Evolutionary conservation across 495 filamentous ascomycete genomes (phyloP), one percentile per base, ranked within the genome.

Genomic region (Parathielavia hyrcaniae): DNA sequence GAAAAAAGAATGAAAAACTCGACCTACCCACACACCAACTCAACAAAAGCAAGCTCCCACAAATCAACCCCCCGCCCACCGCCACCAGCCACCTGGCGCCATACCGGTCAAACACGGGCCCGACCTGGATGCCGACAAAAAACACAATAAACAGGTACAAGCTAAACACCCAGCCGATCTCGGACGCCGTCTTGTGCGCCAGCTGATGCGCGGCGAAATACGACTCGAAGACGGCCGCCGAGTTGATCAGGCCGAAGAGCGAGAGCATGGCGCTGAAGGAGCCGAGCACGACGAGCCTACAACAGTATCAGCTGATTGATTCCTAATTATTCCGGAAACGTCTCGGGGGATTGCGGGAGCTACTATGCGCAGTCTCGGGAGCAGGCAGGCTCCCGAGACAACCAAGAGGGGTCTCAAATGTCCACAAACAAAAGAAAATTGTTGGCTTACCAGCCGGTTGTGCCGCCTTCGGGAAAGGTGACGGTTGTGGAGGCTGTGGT

Each of bases 111-210:
- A 88, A 88, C 5, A 88, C 61, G n/a, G 85, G 83, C 3, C 85
- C 85, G 41, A 84, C 78, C 63, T 86, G 83, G 8, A 86, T 79
- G 8, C 84, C 85, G 9, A 81, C 71, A 53, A 85, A 84, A 34
- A 86, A 77, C 13, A 83, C 81, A 20, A 86, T 71, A 57, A 86
- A 86, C 26, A 84, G 72, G 34, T 86, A 80, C 1, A 83, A 65
- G 30, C 80, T 81, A 16, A 82, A 79, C 57, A 88, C 83, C 85
- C 83, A 86, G 46, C 83, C 83, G 26, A 86, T 80, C 55, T 82
- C 76, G 14, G 78, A 75, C 5, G 79, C 67, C 43, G 62, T 75
- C 69, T 84, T 79, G 16, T 70, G 60, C 1, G 71, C 66, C 16
- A 88, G 75, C 67, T 88, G 83, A 64, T 86, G 69, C 8, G 75